A percentile compares a stretch with the other conserved stretches of the same genome.
Evolutionary conservation across 148 eudicot genomes (phyloP).

Genomic region (Oxyria digyna): DNA sequence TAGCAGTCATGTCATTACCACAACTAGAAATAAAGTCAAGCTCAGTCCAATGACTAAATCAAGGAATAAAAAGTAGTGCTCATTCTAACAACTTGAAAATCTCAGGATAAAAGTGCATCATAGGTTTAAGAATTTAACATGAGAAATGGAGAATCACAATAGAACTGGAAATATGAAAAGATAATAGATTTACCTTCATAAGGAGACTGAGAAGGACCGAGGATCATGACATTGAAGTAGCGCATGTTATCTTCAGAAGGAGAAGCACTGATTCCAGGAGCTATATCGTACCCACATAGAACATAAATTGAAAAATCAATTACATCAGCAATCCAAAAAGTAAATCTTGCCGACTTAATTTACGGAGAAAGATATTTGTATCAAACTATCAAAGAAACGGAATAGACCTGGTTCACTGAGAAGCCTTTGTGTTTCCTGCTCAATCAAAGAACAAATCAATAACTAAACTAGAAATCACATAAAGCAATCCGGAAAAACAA

Average conservation of each 20-base stretch:
- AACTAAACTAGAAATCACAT: background rate
- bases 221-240: constrained; percentile 13
- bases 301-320: background rate
- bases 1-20: background rate
- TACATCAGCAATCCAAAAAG: background rate
- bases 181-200: constrained; percentile 7
- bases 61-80: background rate
- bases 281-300: background rate
- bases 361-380: background rate
- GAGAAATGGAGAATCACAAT: background rate
- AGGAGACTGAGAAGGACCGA: constrained; percentile 14
- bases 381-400: background rate
- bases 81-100: too few species aligned
- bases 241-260: constrained; percentile 16
- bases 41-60: background rate
- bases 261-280: constrained; percentile 16
- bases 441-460: background rate
- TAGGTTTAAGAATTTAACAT: background rate
- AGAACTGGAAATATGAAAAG: background rate
- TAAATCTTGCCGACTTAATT: background rate
- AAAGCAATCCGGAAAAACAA: background rate
- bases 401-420: constrained; percentile 11
- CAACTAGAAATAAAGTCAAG: background rate
- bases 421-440: constrained; percentile 13
- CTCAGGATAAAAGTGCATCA: too few species aligned